Base-by-base conservation (phyloP, 306 rosid genomes). In the Begonia fuchsioides region DNA sequence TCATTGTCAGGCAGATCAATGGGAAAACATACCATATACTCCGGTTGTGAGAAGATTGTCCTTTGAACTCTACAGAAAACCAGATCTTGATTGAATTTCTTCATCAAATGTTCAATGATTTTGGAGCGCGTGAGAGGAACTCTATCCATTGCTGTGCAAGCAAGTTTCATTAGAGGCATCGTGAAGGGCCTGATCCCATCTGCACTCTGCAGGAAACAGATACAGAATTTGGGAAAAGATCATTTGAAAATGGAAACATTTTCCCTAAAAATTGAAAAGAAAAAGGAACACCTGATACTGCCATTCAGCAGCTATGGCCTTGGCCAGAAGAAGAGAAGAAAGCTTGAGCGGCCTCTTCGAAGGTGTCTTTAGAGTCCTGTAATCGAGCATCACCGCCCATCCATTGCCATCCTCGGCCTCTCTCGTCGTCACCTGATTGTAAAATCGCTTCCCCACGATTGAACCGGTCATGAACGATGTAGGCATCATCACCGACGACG, bases 131-230 rank as follows among this genome's bases (percentile, higher is more conserved):
- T 90, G 58, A 85, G 70, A 41, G 98, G 95, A 62, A 90, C 92
- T 75, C 98, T 70, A 72, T 84, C 98, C 66, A 79, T 47, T 39
- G 95, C 94, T 10, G 98, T 85, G 62, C 95, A 90, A 43, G 98
- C 95, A 66, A 84, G 84, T 67, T 65, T 76, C 95, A 81, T 90
- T 1, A 81, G 92, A 68, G 98, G 98, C 98, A 90, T 90, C 3
- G 79, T 76, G 66, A 81, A 90, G 45, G 98, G 95, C 59, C 98
- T 85, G 59, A 90, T 81, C 49, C 98, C 94, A 81, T 90, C 95
- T 7, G 26, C 49, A 70, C 67, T 76, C 95, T 90, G 72, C 75
- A 73, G 58, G 35, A 26, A 26, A 26, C 35, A 26, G 35, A 55
- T 0, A n/a, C 43, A 19, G 17, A 9, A 43, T 41, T n/a, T 9